Percentiles rank a stretch among this genome's conserved stretches.
phyloP scores from a whole-genome alignment of 495 filamentous ascomycete genomes.

The Neurospora sublineolata region DNA sequence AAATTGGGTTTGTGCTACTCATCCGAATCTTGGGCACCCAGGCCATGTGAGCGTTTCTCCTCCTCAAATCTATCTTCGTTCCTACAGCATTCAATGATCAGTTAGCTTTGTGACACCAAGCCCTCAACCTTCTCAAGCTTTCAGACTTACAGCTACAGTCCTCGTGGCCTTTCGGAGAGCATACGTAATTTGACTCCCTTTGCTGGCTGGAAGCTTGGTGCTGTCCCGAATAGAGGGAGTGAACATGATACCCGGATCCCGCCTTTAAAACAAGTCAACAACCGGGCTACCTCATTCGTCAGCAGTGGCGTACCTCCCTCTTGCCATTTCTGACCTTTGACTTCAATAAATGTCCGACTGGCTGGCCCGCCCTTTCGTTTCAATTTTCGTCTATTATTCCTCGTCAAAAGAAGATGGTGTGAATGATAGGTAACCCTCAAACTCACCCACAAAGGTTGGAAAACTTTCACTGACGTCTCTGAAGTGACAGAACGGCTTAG shows the following conservation, averaged over 20 bases:
- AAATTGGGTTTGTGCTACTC: background rate
- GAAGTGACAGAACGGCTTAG: background rate
- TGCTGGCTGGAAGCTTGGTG: background rate
- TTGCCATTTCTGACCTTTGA: background rate
- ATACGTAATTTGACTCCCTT: background rate
- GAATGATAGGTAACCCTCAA: background rate
- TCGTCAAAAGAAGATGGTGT: background rate
- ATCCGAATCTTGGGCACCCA: background rate
- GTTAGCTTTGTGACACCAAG: background rate
- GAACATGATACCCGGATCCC: background rate
- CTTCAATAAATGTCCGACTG: background rate
- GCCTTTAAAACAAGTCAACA: background rate
- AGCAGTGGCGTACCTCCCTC: background rate
- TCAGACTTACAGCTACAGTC: background rate
- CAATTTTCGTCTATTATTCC: background rate
- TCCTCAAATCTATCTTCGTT: background rate
- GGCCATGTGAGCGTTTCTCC: background rate
- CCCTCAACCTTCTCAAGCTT: background rate
- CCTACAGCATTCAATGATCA: background rate
- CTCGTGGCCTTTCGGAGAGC: background rate
- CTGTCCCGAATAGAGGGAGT: background rate
- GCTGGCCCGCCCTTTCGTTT: background rate
- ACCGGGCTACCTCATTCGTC: background rate
- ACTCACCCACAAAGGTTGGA: background rate
- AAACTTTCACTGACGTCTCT: background rate